Conservation (phyloP, 2,329 filamentous ascomycete genomes). For the Microdochium trichocladiopsis region DNA sequence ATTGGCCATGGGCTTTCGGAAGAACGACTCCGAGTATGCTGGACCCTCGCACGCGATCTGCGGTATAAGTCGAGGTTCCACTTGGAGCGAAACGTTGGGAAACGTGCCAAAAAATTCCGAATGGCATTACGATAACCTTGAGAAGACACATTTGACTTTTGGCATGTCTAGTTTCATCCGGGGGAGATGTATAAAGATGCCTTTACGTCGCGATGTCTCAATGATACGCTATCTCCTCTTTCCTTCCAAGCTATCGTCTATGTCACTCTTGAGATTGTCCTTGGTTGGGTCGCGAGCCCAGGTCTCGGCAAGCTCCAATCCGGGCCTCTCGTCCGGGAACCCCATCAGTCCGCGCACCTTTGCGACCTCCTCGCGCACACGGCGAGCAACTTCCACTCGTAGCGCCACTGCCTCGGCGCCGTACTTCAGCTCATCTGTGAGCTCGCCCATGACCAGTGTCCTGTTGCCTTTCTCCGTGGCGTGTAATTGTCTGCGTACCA, state of each 20-base stretch:
- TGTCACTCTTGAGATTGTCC: conserved; percentile 42
- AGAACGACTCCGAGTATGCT: not conserved
- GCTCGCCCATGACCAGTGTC: conserved; percentile 43
- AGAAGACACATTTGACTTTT: too few species aligned
- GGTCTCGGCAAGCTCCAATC: conserved; percentile 71
- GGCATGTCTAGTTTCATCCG: too few species aligned
- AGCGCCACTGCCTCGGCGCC: conserved; percentile 69
- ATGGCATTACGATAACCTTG: too few species aligned
- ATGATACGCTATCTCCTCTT: not conserved
- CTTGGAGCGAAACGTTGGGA: too few species aligned
- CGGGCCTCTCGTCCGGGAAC: conserved; percentile 72
- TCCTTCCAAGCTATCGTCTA: conserved; percentile 39
- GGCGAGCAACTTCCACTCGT: conserved; percentile 71
- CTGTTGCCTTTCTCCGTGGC: conserved; percentile 20
- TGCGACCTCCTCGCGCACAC: conserved; percentile 72
- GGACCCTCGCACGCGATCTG: not conserved
- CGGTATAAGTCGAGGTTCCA: too few species aligned
- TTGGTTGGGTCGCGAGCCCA: conserved; percentile 53
- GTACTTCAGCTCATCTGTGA: conserved; percentile 62
- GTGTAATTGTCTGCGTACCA: conserved; percentile 50
- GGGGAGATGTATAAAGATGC: too few species aligned
- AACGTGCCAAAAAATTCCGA: too few species aligned
- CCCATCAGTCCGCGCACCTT: conserved; percentile 68
- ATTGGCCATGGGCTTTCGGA: not conserved
- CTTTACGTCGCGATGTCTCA: too few species aligned